phyloP scores from a whole-genome alignment of 164 flowering plant genomes.

The Vitis rotundifolia region DNA sequence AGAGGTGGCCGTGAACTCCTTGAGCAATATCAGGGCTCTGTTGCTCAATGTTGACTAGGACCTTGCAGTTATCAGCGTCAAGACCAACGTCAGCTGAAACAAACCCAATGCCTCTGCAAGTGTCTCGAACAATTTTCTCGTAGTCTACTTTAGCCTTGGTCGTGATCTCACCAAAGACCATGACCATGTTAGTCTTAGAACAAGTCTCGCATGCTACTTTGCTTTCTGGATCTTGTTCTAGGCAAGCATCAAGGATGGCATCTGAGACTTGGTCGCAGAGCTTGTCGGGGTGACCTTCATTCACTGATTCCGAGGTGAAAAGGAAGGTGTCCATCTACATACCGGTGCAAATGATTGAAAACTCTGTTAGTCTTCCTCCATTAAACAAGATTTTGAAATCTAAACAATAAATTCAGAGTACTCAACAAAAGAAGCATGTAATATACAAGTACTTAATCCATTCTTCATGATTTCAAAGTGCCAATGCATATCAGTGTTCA shows the following conservation, averaged over 20 bases:
- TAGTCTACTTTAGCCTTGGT: constrained; percentile 53
- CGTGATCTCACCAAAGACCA: constrained; percentile 66
- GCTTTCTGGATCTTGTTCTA: constrained; percentile 61
- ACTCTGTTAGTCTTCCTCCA: constrained; percentile 4
- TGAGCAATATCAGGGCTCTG: constrained; percentile 65
- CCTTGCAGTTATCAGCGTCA: constrained; percentile 60
- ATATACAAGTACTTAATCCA: no score
- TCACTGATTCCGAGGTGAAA: constrained; percentile 65
- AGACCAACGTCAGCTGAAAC: constrained; percentile 59
- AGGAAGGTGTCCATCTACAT: constrained; percentile 53
- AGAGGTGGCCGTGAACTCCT: constrained; percentile 59
- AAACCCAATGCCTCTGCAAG: constrained; percentile 65
- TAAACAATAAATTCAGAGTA: no score
- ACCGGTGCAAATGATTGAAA: neutral
- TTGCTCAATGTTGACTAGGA: constrained; percentile 54
- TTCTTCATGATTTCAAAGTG: no score
- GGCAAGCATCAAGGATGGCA: constrained; percentile 61
- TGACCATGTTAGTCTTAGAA: constrained; percentile 59
- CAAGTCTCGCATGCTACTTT: constrained; percentile 68
- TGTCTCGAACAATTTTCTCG: constrained; percentile 57
- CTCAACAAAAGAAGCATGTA: no score
- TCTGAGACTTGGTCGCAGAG: constrained; percentile 64
- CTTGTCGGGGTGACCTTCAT: constrained; percentile 66
- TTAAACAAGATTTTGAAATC: no score
- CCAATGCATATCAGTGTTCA: no score